Conservation (phyloP, 257 asterid species). For the Haberlea rhodopensis region DNA sequence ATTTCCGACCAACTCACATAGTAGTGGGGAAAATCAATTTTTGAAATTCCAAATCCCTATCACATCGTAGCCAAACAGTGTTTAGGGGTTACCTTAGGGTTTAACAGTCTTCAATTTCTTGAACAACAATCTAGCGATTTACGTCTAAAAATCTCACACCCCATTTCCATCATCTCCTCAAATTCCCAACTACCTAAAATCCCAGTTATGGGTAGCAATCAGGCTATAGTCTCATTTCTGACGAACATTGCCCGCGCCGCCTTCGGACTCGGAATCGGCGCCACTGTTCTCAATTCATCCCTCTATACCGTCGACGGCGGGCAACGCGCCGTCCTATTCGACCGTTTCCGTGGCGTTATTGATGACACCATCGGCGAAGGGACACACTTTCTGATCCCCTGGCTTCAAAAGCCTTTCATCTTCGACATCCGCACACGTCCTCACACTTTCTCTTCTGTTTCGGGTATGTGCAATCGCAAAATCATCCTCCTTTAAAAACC, state of each 20-base stretch:
- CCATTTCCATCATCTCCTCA: neutral
- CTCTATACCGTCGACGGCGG: conserved; percentile 98
- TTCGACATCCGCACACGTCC: conserved; percentile 90
- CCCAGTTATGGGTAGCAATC: conserved; percentile 58
- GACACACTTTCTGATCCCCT: conserved; percentile 78
- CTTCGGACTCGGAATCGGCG: conserved; percentile 58
- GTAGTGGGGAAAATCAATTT: too few species aligned
- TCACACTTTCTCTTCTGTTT: conserved; percentile 73
- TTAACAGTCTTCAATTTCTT: conserved; percentile 43
- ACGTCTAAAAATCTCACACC: conserved; percentile 18
- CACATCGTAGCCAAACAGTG: too few species aligned
- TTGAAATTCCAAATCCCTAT: too few species aligned
- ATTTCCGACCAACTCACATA: too few species aligned
- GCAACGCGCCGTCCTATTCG: conserved; percentile 89
- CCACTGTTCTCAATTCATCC: conserved; percentile 53
- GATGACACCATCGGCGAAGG: conserved; percentile 80
- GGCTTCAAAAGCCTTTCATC: conserved; percentile 91
- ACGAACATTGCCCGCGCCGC: conserved; percentile 79
- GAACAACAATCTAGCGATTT: conserved; percentile 32
- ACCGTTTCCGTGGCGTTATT: conserved; percentile 83
- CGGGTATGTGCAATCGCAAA: too few species aligned
- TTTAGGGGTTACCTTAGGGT: conserved; percentile 42
- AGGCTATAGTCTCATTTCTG: conserved; percentile 57
- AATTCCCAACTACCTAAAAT: neutral
- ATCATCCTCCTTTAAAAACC: neutral